Conservation (phyloP, 148 eudicot genomes). For the Camellia lanceoleosa region DNA sequence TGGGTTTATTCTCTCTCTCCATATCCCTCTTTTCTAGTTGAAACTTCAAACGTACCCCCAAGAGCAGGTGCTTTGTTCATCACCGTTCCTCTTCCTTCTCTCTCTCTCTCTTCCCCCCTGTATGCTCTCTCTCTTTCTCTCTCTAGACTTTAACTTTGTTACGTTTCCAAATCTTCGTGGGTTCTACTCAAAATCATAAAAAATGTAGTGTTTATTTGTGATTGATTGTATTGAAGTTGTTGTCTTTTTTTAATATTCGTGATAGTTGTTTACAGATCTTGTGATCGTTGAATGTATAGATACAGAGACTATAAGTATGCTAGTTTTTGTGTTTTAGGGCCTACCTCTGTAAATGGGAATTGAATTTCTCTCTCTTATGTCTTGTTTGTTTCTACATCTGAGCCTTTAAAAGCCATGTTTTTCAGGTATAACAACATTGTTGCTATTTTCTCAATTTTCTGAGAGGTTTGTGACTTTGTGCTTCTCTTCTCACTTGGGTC, state of each 20-base stretch:
- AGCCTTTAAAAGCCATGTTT: not conserved
- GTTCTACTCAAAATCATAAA: no score
- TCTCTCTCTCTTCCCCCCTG: not conserved
- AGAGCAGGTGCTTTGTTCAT: not conserved
- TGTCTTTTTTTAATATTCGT: not conserved
- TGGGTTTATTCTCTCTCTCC: not conserved
- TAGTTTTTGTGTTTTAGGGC: not conserved
- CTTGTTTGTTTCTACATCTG: not conserved
- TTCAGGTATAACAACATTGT: not conserved
- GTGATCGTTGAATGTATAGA: not conserved
- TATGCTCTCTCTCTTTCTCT: not conserved
- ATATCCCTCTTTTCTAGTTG: not conserved
- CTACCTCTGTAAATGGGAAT: not conserved
- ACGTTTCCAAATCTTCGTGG: slow-evolving; percentile 2
- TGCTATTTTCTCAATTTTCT: not conserved
- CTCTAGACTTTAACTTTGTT: not conserved
- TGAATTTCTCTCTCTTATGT: not conserved
- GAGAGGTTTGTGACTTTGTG: slow-evolving; percentile 1
- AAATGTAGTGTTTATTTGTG: no score
- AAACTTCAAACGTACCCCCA: slow-evolving; percentile 2
- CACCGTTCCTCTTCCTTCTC: not conserved
- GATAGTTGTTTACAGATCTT: slow-evolving; percentile 10
- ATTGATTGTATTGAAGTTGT: not conserved
- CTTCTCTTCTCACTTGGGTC: not conserved
- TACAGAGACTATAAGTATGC: not conserved